Base-by-base conservation (phyloP, 345 rosid species). In the Isatis tinctoria region DNA sequence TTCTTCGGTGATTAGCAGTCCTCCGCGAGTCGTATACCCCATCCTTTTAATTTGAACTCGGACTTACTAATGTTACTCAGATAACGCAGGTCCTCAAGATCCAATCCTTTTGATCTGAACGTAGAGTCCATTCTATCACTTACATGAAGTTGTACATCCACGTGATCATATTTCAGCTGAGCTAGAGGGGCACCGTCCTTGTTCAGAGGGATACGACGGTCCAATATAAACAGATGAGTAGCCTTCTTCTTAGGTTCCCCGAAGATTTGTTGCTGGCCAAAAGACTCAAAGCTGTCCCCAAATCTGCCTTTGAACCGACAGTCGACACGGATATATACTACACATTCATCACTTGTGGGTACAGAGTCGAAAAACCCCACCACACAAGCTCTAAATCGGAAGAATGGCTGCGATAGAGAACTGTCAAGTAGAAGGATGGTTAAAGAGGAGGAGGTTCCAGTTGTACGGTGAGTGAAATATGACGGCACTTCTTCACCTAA, bases 401-500 rank as follows among this genome's bases (percentile, higher is more conserved):
- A 20, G 11, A 20, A 20, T 9, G 10, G 69, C 32, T 30, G 70
- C 10, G 18, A 52, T 8, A 20, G 10, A 30, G 45, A n/a, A 0
- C 0, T 18, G 0, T 41, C 12, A 51, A 32, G 56, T 41, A 63
- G 37, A 73, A 70, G 76, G 36, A 73, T 6, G 44, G 40, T 63
- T 0, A 52, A 12, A 27, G 43, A 20, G 6, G n/a, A n/a, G n/a
- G 36, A 13, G 36, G 17, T 72, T 5, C 17, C 63, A 18, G 12
- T 30, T 17, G 64, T 30, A 2, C 9, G 53, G 44, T 73, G 56
- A 41, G 47, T 30, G 56, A 72, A 72, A 51, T 72, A 72, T 17
- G 62, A 40, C 5, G 22, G 69, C 52, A 72, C 43, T 61, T 24
- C 53, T 62, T 62, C 76, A 51, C 76, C 60, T 11, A 30, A 48